Evolutionary conservation across 2,329 filamentous ascomycete species (phyloP), one percentile per base, ranked within the genome.

Genomic region (Septoria petroselini): DNA sequence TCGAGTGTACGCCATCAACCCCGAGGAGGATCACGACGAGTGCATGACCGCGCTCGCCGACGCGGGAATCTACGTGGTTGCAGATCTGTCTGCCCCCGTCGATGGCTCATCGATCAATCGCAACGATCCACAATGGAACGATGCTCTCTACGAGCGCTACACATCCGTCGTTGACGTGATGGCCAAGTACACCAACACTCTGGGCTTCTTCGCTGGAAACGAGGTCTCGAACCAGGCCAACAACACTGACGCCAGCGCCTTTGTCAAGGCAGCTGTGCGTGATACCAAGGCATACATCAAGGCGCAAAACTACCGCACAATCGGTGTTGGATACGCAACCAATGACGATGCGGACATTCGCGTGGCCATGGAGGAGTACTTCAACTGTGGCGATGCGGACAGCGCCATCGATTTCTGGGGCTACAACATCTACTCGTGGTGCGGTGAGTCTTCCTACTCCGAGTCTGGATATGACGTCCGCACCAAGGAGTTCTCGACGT

Each of bases 381-480:
- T 98, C 76, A 91, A 95, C 79, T 98, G 93, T 68, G 88, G 91
- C 53, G 71, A 81, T 54, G 68, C 76, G 27, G 73, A 76, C 7
- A 72, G 73, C 65, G 71, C 86, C 54, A 95, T 97, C 59, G 93
- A 98, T 73, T 97, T 94, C 78, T 98, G 91, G 88, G 93, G 93
- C 52, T 97, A 97, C 85, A 98, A 98, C 79, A 95, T 97, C 75
- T 98, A 98, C 80, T 95, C 91, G 45, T 98, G 93, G 93, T 98
- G 93, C 70, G 93, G 91, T 61, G 71, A 91, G 62, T 95, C 88
- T 66, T 82, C 76, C 64, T 93, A 86, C 75, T 66, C 76, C 29
- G 67, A 77, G 52, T 96, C 93, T 3, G 88, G 89, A 47, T 98
- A 91, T 73, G 77, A 85, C 58, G 78, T 83, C 49, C 86, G 91